These are phyloP conservation scores for Suillus discolor DNA, from an alignment of 768 basidiomycete species.

Conservation along the genomic window DNA sequence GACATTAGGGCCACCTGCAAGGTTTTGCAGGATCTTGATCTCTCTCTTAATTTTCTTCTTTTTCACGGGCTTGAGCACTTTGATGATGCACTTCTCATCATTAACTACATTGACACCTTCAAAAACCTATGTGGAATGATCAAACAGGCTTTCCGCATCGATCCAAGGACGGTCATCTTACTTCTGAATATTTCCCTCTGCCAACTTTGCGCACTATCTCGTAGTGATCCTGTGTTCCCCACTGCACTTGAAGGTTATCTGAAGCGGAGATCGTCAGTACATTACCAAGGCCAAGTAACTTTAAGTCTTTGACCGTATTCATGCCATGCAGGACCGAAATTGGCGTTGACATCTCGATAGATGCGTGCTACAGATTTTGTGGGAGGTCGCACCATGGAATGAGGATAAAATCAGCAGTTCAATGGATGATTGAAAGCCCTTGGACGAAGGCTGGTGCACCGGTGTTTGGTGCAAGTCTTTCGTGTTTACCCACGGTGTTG, in stretches of 20 bases:
- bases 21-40: conserved; percentile 96
- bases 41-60: conserved; percentile 99
- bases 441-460: conserved; percentile 12
- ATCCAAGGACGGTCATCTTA: conserved; percentile 32
- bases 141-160: conserved; percentile 17
- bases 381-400: conserved; percentile 68
- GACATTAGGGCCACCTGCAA: conserved; percentile 94
- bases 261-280: conserved; percentile 23
- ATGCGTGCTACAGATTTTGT: conserved; percentile 84
- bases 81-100: conserved; percentile 96
- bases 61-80: conserved; percentile 98
- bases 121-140: conserved; percentile 62
- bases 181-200: conserved; percentile 94
- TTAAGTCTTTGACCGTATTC: conserved; percentile 75
- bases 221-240: conserved; percentile 97
- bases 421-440: conserved; percentile 12
- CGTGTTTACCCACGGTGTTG: conserved; percentile 32
- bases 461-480: not conserved
- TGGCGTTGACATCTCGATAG: conserved; percentile 86
- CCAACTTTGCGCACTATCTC: conserved; percentile 98
- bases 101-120: conserved; percentile 91
- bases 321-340: conserved; percentile 89
- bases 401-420: conserved; percentile 12
- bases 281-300: not conserved
- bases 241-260: conserved; percentile 97